Evolutionary conservation across 176 grass and related monocot genomes (phyloP), one percentile per base, ranked within the genome.

Genomic region (Carex pumila): DNA sequence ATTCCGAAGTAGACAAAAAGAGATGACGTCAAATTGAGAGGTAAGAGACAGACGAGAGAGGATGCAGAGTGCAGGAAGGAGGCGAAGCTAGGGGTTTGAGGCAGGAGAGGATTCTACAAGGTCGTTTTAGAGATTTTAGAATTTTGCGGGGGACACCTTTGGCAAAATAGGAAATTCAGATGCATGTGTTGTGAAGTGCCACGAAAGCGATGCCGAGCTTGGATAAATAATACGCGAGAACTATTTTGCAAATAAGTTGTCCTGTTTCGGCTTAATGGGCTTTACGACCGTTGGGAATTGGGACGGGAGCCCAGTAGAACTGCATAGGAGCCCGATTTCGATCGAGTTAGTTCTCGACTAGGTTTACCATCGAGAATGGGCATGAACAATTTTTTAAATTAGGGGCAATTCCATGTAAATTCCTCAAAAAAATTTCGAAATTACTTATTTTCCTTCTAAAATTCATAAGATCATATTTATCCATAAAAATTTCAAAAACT

Each of bases 41-140:
- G 22, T 30, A 0, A 55, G 3, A 57, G 49, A 55, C 10, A 7
- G 5, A 69, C 66, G 12, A 10, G 71, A 56, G 37, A 75, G n/a
- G 34, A 22, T 34, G 47, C 29, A 34, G 41, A 49, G 22, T 34
- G 50, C 22, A 34, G 29, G 25, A 14, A 31, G 72, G 73, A 31
- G 50, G 73, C 49, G 50, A 55, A 57, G 19, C 43, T 56, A 77
- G 52, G 73, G 73, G 73, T 57, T 78, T 78, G 73, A 57, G 57
- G 73, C 50, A 56, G 56, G 22, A 49, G 41, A 76, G 50, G 50
- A 77, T 77, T 56, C 72, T 32, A 32, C 45, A 3, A 14, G 39
- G 50, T 77, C 19, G 12, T 56, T 32, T 55, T 71, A 55, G 25
- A 56, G 50, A 7, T 19, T 57, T 56, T 15, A 53, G 25, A 78